A percentile compares a stretch with the other conserved stretches of the same genome.
Evolutionary conservation across 225 moss, liverwort and hornwort species (phyloP).

Genomic region (Rhytidiadelphus loreus): DNA sequence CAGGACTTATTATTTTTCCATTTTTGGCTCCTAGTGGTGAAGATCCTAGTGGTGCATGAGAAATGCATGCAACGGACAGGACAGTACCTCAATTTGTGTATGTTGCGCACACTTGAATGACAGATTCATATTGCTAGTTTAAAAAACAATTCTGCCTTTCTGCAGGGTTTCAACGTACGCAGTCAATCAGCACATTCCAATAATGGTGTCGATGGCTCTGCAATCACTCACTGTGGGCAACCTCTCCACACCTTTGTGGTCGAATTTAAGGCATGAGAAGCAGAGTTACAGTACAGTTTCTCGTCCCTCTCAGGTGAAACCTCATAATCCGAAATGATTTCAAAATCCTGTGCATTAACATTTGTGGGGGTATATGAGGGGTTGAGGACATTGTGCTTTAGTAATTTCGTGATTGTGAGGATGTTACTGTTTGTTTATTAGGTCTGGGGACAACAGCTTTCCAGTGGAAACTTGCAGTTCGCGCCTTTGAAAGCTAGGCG

Average conservation of each 20-base stretch:
- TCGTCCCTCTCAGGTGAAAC: slow-evolving; percentile 12
- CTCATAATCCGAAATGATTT: neutral
- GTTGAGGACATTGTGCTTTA: neutral
- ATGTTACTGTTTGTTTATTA: neutral
- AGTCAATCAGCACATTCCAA: neutral
- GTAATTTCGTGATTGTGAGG: neutral
- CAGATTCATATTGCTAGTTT: neutral
- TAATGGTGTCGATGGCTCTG: slow-evolving; percentile 19
- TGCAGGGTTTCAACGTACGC: neutral
- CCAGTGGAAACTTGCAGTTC: neutral
- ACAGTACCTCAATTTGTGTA: neutral
- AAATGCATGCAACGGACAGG: neutral
- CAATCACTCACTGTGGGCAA: slow-evolving; percentile 20
- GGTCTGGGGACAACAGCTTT: slow-evolving; percentile 14
- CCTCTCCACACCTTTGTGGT: neutral
- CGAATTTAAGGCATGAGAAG: neutral
- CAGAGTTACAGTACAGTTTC: neutral
- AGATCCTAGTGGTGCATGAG: neutral
- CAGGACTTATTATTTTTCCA: neutral
- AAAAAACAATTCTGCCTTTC: neutral
- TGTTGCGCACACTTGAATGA: neutral
- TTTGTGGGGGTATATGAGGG: neutral
- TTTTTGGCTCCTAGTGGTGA: neutral
- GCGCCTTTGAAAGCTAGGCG: slow-evolving; percentile 12
- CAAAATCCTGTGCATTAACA: neutral